A percentile compares a stretch with the other conserved stretches of the same genome.
These are phyloP conservation scores for Oldenlandia corymbosa DNA, from an alignment of 257 asterid genomes.

Conservation along the genomic window DNA sequence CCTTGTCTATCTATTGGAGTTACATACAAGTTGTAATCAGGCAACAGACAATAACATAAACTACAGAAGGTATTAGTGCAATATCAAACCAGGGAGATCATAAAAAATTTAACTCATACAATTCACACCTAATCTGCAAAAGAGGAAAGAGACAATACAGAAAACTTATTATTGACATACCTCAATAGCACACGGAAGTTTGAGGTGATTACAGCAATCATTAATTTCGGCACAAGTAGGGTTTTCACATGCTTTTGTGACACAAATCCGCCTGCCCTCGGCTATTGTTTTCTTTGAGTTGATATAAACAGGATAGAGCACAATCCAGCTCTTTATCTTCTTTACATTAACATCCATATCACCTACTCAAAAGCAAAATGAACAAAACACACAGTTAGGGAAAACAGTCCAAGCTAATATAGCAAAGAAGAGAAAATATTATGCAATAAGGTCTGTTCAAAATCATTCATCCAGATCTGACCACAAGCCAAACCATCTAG, in stretches of 20 bases:
- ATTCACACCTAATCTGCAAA: not conserved
- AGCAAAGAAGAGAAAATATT: too few species aligned
- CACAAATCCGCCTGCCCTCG: conserved; percentile 85
- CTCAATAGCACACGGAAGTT: conserved; percentile 86
- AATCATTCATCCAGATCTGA: too few species aligned
- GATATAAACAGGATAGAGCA: conserved; percentile 78
- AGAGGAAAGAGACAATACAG: not conserved
- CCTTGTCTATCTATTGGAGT: conserved; percentile 63
- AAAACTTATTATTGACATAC: conserved; percentile 21
- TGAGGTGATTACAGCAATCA: conserved; percentile 80
- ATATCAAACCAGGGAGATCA: not conserved
- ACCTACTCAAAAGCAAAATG: not conserved
- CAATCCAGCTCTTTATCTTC: conserved; percentile 77
- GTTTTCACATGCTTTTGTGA: conserved; percentile 80
- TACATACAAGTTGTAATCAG: not conserved
- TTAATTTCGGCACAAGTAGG: conserved; percentile 76
- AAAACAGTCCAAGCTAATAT: not conserved
- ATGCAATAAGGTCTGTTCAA: too few species aligned
- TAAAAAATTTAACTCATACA: not conserved
- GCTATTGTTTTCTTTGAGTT: conserved; percentile 90
- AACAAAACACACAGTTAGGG: not conserved
- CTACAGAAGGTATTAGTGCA: not conserved
- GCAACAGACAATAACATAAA: not conserved
- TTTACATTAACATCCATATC: conserved; percentile 68
- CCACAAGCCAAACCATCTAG: too few species aligned